Evolutionary conservation across 352 stramenopile genomes (phyloP), one percentile per base, ranked within the genome.

Genomic region (Globisporangium nunn): DNA sequence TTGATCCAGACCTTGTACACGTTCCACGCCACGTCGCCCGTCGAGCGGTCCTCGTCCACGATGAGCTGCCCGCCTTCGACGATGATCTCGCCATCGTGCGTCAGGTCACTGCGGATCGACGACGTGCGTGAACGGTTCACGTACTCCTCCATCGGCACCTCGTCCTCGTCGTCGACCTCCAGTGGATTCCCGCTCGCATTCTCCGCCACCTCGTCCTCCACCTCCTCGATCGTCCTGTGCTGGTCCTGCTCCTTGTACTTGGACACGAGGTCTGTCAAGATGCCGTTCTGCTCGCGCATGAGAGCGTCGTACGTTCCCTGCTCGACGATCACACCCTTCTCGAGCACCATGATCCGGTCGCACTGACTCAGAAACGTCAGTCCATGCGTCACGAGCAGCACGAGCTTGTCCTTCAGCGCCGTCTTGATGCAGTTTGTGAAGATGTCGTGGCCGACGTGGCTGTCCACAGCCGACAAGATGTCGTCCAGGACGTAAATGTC

Each of bases 401-500:
- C 82, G 30, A 99, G 62, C 60, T 93, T 92, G 63, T 82, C 69
- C 64, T 90, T 71, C 18, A 88, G 68, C 18, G 95, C 71, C 43
- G 72, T 71, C 62, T 85, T 81, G 63, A 99, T 97, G 60, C 92
- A 98, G 48, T 98, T 64, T 7, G 86, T 67, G 62, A 99, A 99
- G 31, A 99, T 85, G 61, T 97, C 87, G 56, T 84, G 84, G 12
- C 87, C 96, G 6, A 99, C 96, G 66, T 99, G 93, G 49, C 88
- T 96, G 73, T 99, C 97, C 0, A 99, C 96, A 6, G 96, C 96
- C 28, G 85, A 93, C 15, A 99, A 69, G 37, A 96, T 87, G 64
- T 99, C 96, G 63, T 99, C 97, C 18, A 99, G 71, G 15, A 99
- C 58, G 68, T 97, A 98, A 45, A 99, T 85, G 57, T 99, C 95